Base-by-base conservation (phyloP, 164 flowering plant genomes). In the Piper betle region DNA sequence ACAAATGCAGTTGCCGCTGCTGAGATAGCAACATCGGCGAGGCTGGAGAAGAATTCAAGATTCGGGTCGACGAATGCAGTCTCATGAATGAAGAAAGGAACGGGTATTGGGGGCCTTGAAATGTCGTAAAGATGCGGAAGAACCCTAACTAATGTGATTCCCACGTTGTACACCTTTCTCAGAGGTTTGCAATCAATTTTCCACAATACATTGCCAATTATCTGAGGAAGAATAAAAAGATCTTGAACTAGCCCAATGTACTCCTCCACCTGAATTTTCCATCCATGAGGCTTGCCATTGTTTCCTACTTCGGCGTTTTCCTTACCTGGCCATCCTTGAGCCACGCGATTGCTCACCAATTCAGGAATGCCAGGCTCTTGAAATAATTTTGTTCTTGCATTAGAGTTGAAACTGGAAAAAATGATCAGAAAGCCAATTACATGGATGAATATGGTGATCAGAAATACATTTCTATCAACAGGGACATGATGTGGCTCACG, bases 171-270 rank as follows among this genome's bases (percentile, higher is more conserved):
- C 8, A 77, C 66, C 43, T 85, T 85, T 66, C 90, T 66, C 38
- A 91, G 83, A 8, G 96, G 92, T 64, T 69, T 78, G 17, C 78
- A 65, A 19, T 86, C 66, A 20, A 78, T 78, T 72, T 81, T 83
- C 98, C 96, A 91, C 25, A 86, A 19, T 4, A 84, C 4, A 71
- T 86, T 91, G 40, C 88, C 95, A 19, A 91, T 77, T 37, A 88
- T 77, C 66, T 91, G 96, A 55, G 98, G 96, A 62, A 91, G 84
- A 62, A 91, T 71, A 76, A 84, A 91, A 56, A 91, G 82, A 62
- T 88, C 96, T 70, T 91, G 92, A 62, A 82, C 78, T 33, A 88
- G 84, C 64, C 98, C 98, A 15, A 81, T 66, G 69, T 91, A 88
- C 78, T 88, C 96, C 68, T 84, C 83, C 6, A 88, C 75, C 66